Conservation (phyloP, 1,284 basidiomycete genomes). For the Malassezia yamatoensis region DNA sequence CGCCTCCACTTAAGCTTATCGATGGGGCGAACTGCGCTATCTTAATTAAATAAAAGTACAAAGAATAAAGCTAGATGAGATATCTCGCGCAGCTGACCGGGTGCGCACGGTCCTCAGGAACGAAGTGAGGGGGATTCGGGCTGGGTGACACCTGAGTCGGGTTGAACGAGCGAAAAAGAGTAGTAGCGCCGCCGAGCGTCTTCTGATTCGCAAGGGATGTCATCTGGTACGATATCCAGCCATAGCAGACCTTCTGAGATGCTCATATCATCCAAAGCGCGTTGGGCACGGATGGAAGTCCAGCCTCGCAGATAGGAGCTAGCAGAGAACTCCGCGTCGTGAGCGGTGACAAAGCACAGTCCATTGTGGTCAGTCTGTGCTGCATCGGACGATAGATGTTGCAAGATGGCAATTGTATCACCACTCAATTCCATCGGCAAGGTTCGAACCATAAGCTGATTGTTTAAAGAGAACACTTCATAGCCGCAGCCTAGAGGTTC, state of each 20-base stretch:
- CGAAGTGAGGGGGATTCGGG: too few species aligned
- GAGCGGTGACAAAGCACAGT: constrained; percentile 52
- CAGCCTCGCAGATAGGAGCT: neutral
- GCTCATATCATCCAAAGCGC: constrained; percentile 77
- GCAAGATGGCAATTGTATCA: constrained; percentile 41
- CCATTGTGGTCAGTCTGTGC: neutral
- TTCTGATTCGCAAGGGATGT: neutral
- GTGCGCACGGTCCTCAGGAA: too few species aligned
- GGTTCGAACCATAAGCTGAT: constrained; percentile 49
- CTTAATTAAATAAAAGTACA: too few species aligned
- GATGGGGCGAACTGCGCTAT: neutral
- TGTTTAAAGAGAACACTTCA: constrained; percentile 52
- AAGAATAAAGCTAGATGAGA: too few species aligned
- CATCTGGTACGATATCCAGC: constrained; percentile 56
- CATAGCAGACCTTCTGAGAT: constrained; percentile 83
- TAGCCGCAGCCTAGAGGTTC: constrained; percentile 81
- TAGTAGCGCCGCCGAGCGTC: constrained; percentile 5
- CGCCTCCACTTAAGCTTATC: neutral
- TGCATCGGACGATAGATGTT: constrained; percentile 47
- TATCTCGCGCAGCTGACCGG: too few species aligned
- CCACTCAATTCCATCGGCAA: constrained; percentile 48
- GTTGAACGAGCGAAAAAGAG: neutral
- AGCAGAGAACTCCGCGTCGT: neutral
- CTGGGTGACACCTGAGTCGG: too few species aligned
- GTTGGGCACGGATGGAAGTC: constrained; percentile 53